Evolutionary conservation across 768 basidiomycete genomes (phyloP).

Genomic region (Amanita subjunquillea): DNA sequence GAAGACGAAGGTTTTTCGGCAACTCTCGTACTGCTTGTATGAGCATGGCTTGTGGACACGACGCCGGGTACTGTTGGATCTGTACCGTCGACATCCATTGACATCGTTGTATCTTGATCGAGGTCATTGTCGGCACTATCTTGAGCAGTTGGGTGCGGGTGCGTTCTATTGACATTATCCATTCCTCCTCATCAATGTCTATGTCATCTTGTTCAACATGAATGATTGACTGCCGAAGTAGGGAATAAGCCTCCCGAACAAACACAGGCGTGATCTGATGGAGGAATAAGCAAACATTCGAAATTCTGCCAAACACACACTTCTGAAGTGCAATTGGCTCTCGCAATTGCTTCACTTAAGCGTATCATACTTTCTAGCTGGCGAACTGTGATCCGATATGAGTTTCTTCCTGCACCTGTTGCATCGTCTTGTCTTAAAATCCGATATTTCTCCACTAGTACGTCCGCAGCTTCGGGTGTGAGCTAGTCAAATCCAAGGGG

Average conservation of each 20-base stretch:
- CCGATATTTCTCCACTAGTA: constrained; percentile 93
- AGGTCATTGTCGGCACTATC: constrained; percentile 24
- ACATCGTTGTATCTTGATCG: constrained; percentile 53
- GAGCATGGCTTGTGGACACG: constrained; percentile 20
- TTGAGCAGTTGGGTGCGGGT: constrained; percentile 20
- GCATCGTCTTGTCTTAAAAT: constrained; percentile 88
- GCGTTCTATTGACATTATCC: constrained; percentile 32
- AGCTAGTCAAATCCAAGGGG: constrained; percentile 37
- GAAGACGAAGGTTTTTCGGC: constrained; percentile 26
- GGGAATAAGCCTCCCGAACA: constrained; percentile 90
- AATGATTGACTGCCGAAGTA: constrained; percentile 94
- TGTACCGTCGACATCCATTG: constrained; percentile 45
- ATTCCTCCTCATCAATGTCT: constrained; percentile 92
- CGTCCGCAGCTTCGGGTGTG: constrained; percentile 84
- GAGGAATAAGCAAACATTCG: neutral
- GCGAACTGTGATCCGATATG: constrained; percentile 95
- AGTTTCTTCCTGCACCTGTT: constrained; percentile 78
- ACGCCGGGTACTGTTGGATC: constrained; percentile 43
- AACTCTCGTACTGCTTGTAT: constrained; percentile 20
- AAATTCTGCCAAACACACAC: constrained; percentile 26
- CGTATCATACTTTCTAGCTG: constrained; percentile 99
- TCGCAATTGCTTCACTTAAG: constrained; percentile 91
- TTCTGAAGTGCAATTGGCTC: constrained; percentile 94
- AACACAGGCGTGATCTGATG: constrained; percentile 83
- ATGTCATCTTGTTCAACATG: constrained; percentile 99